Evolutionary conservation across 129 eudicot genomes (phyloP), one percentile per base, ranked within the genome.

Genomic region (Arctium lappa): DNA sequence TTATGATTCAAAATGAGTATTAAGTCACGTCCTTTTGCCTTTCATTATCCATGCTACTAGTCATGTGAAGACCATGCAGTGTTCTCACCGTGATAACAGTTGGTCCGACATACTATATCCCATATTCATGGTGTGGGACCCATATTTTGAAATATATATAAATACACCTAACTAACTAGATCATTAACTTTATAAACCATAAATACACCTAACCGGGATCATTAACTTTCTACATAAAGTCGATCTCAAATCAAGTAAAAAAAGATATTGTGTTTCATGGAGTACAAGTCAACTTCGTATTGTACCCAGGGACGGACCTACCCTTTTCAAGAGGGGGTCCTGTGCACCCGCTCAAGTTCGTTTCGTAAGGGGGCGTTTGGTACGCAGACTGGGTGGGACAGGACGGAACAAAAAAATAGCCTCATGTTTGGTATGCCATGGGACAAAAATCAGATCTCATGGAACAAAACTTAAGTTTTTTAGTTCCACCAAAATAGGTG

Each of bases 61-160:
- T 62, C 68, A 79, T 84, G 62, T 34, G 80, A 84, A 32, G 34
- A 72, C 70, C 34, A 27, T 73, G 75, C 36, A 29, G 77, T 60
- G 79, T 83, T 77, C 66, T 77, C 79, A 62, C 74, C 80, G 71
- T 79, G 69, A 40, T 71, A 62, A 84, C 40, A 62, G 75, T 72
- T 78, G 86, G 83, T 38, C 18, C 79, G 86, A 79, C 56, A 73
- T 72, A 75, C 76, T 65, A 84, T 84, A 78, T 63, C 75, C 48
- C 75, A 73, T 79, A 79, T 79, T 84, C 32, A 79, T 72, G 75
- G 75, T 50, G 65, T 33, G 29, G 80, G 80, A 63, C 87, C 80
- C 79, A 34, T 73, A 69, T 42, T 32, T 39, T 12, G 31, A 3
- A 78, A 79, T 33, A 33, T 33, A 33, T 72, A 73, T 42, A 18